phyloP scores from a whole-genome alignment of 306 rosid genomes.

The Macrotyloma uniflorum region DNA sequence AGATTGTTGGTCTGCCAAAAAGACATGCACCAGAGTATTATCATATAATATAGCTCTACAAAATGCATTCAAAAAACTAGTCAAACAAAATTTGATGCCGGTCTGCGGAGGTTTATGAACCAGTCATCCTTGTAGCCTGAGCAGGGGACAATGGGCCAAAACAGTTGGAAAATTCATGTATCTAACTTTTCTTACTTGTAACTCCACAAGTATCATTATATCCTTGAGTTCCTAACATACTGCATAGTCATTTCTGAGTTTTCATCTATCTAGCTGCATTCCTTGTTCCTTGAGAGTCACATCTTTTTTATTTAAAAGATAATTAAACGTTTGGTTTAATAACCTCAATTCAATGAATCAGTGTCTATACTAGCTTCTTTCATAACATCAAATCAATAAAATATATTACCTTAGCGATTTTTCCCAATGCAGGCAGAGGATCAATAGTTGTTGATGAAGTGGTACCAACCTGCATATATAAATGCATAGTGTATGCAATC shows the following conservation, averaged over 20 bases:
- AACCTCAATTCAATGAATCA: conserved; percentile 24
- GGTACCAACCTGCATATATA: conserved; percentile 75
- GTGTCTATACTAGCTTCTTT: conserved; percentile 8
- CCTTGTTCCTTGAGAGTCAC: conserved; percentile 5
- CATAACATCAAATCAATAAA: conserved; percentile 24
- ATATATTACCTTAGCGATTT: conserved; percentile 68
- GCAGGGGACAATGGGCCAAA: background rate
- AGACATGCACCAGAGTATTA: conserved; percentile 26
- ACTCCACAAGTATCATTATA: background rate
- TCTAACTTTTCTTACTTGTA: background rate
- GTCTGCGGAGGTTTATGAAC: background rate
- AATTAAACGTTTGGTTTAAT: background rate
- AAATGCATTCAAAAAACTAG: conserved; percentile 15
- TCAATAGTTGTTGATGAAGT: conserved; percentile 96
- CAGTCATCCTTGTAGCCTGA: conserved; percentile 7
- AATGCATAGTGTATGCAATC: conserved; percentile 24
- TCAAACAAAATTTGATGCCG: conserved; percentile 4
- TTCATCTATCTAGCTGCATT: conserved; percentile 22
- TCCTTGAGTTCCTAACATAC: conserved; percentile 18
- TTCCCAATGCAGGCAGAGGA: conserved; percentile 72
- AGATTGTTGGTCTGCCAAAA: conserved; percentile 61
- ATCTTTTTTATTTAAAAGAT: background rate
- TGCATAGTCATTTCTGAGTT: conserved; percentile 19
- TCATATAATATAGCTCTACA: conserved; percentile 27
- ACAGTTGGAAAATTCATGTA: background rate